A percentile compares a stretch with the other conserved stretches of the same genome.
Conservation (phyloP, 257 asterid genomes). For the Solanum phureja region DNA sequence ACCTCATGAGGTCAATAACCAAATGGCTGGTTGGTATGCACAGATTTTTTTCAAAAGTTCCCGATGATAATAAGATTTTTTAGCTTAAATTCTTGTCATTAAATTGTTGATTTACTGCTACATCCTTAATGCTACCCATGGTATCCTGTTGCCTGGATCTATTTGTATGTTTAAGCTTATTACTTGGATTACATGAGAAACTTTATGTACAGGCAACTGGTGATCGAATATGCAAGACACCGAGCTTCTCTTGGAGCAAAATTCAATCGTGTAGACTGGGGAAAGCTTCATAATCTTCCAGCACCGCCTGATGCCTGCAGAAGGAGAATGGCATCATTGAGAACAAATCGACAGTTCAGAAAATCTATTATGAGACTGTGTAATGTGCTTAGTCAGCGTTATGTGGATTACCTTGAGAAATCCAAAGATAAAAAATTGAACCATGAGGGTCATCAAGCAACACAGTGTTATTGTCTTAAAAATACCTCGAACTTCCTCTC, state of each 20-base stretch:
- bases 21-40: constrained; percentile 1
- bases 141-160: neutral
- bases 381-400: constrained; percentile 54
- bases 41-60: constrained; percentile 2
- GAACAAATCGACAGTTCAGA: constrained; percentile 38
- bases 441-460: constrained; percentile 22
- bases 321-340: constrained; percentile 78
- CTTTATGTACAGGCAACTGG: constrained; percentile 47
- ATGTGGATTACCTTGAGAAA: constrained; percentile 47
- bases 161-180: neutral
- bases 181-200: neutral
- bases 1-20: neutral
- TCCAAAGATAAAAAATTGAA: constrained; percentile 34
- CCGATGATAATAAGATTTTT: neutral
- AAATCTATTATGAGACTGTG: constrained; percentile 65
- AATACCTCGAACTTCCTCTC: constrained; percentile 3
- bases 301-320: constrained; percentile 71
- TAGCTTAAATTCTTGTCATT: neutral
- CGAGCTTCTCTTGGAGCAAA: constrained; percentile 85
- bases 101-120: neutral
- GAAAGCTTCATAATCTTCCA: constrained; percentile 65
- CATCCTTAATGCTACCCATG: neutral
- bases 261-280: constrained; percentile 68
- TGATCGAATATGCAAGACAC: constrained; percentile 63
- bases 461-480: constrained; percentile 16